A percentile compares a stretch with the other conserved stretches of the same genome.
phyloP scores from a whole-genome alignment of 2,329 filamentous ascomycete species.

The Arthrobotrys pseudoclavata region DNA sequence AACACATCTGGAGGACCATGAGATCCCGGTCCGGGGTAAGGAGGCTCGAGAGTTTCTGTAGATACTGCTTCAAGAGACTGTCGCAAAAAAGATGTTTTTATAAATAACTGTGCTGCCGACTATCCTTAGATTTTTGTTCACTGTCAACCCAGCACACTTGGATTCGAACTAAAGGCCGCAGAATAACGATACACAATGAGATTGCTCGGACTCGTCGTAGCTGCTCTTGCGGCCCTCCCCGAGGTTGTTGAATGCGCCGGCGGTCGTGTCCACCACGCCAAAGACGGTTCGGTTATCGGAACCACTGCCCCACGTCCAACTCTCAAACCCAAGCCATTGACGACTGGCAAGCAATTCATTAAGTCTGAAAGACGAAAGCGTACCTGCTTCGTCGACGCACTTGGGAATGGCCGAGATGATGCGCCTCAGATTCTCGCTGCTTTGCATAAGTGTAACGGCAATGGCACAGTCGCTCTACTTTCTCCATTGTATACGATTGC shows the following conservation, averaged over 20 bases:
- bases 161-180: constrained; percentile 12
- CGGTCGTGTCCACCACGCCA: constrained; percentile 51
- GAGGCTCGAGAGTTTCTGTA: constrained; percentile 11
- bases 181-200: constrained; percentile 42
- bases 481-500: constrained; percentile 74
- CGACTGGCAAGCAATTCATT: constrained; percentile 52
- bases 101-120: constrained; percentile 24
- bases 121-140: background rate
- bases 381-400: constrained; percentile 55
- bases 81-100: constrained; percentile 16
- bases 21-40: constrained; percentile 22
- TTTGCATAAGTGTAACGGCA: constrained; percentile 74
- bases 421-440: constrained; percentile 71
- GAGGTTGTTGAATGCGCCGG: constrained; percentile 41
- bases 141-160: constrained; percentile 28
- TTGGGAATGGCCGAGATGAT: constrained; percentile 67
- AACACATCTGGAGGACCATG: constrained; percentile 20
- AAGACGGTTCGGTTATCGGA: constrained; percentile 48
- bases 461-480: constrained; percentile 74
- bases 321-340: constrained; percentile 43
- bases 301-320: constrained; percentile 48
- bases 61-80: constrained; percentile 21
- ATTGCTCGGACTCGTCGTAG: constrained; percentile 33
- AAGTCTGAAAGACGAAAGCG: constrained; percentile 49
- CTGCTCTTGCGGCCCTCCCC: constrained; percentile 45